Evolutionary conservation across 1,284 basidiomycete genomes (phyloP), one percentile per base, ranked within the genome.

Genomic region (Malassezia cuniculi): DNA sequence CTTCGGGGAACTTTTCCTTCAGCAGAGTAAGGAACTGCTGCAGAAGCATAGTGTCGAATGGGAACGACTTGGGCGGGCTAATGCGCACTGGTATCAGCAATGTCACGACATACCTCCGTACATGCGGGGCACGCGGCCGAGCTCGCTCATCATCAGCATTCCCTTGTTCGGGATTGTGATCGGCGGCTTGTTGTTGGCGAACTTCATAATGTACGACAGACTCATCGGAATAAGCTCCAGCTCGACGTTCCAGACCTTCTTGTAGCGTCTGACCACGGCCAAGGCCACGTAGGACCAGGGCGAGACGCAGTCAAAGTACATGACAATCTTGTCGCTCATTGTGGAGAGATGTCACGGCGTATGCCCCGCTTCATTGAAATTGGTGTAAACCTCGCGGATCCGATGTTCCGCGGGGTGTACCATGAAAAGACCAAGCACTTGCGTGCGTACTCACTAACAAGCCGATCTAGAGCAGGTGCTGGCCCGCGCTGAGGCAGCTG

Each of bases 391-490:
- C 60, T 73, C 34, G 69, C 71, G 27, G 72, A 73, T 38, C 60
- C 66, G 1, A 53, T 68, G 37, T 75, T 71, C 47, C 55, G 60
- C 0, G 74, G 74, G 3, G 41, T 34, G 5, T 74, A 74, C 48
- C 69, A 71, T 31, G 71, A 70, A 42, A 71, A 71, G 43, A 54
- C 62, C 29, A 45, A 45, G 19, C 42, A 45, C 20, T 15, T 25
- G 11, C 17, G 36, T 38, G 25, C 19, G 32, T 34, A 4, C 14
- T n/a, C n/a, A n/a, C n/a, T n/a, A n/a, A n/a, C 34, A 47, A 7
- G 52, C 82, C 54, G 85, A 89, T 56, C 69, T 86, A 10, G 68
- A 72, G 3, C 69, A 70, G 5, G 73, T 89, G 38, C 60, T 85
- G 4, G 62, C 71, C 12, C 74, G 85, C 40, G 75, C 81, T 0